A percentile compares a stretch with the other conserved stretches of the same genome.
phyloP scores from a whole-genome alignment of 2,329 filamentous ascomycete species.

The Pseudopithomyces chartarum region DNA sequence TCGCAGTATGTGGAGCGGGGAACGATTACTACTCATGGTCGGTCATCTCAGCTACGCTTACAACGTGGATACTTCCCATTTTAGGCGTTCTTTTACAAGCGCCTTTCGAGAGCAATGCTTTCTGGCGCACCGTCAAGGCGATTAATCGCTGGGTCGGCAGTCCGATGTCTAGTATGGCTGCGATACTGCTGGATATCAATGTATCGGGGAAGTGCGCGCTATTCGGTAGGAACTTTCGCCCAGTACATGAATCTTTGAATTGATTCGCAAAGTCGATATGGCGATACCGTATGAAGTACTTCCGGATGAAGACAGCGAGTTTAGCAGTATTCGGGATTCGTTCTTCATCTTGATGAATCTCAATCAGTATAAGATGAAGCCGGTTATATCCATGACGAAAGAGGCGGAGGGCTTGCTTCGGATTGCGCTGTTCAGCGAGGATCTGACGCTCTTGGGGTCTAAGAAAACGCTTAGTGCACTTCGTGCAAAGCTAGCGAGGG shows the following conservation, averaged over 20 bases:
- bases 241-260: too few relatives aligned
- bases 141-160: conserved; percentile 40
- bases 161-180: conserved; percentile 39
- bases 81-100: conserved; percentile 44
- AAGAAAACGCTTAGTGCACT: conserved; percentile 37
- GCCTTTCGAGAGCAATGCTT: conserved; percentile 45
- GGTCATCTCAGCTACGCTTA: conserved; percentile 33
- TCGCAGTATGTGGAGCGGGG: conserved; percentile 36
- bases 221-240: too few relatives aligned
- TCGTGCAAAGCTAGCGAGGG: conserved; percentile 44
- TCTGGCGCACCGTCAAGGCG: conserved; percentile 39
- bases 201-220: conserved; percentile 40
- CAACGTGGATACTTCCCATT: conserved; percentile 45
- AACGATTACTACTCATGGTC: too few relatives aligned
- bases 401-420: conserved; percentile 47
- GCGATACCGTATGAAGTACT: conserved; percentile 37
- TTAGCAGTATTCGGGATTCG: conserved; percentile 48
- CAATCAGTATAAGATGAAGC: conserved; percentile 52
- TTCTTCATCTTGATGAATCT: conserved; percentile 52
- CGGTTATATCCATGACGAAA: conserved; percentile 24
- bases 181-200: conserved; percentile 43
- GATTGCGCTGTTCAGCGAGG: conserved; percentile 48
- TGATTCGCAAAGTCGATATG: too few relatives aligned
- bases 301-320: conserved; percentile 36
- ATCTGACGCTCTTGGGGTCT: conserved; percentile 36